Evolutionary conservation across 148 eudicot genomes (phyloP).

Genomic region (Amaranthus cruentus): DNA sequence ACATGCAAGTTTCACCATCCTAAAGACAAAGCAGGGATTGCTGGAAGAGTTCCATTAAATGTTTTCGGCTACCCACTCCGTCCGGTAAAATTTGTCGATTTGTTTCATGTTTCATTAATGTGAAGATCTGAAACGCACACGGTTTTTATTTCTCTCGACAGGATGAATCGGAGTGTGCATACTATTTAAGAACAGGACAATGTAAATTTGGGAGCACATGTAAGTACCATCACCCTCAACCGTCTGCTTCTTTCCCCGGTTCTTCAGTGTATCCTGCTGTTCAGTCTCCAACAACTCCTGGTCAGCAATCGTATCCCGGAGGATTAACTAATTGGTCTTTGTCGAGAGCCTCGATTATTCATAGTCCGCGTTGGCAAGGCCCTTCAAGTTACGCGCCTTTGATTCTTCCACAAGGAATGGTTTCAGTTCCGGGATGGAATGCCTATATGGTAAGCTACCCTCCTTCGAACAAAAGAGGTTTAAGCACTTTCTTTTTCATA

Average conservation of each 20-base stretch:
- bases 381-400: slow-evolving; percentile 78
- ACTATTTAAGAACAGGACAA: slow-evolving; percentile 88
- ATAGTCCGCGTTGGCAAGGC: slow-evolving; percentile 87
- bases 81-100: slow-evolving; percentile 43
- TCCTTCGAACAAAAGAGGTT: neutral
- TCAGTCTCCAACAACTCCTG: slow-evolving; percentile 72
- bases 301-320: slow-evolving; percentile 77
- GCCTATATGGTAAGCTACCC: slow-evolving; percentile 67
- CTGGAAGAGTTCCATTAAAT: slow-evolving; percentile 78
- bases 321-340: slow-evolving; percentile 62
- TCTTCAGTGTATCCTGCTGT: slow-evolving; percentile 84
- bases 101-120: neutral
- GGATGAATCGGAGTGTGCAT: slow-evolving; percentile 82
- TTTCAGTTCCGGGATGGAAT: slow-evolving; percentile 83
- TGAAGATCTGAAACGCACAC: neutral
- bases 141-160: slow-evolving; percentile 17
- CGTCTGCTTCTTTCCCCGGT: slow-evolving; percentile 72
- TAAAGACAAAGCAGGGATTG: slow-evolving; percentile 85
- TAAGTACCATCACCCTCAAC: slow-evolving; percentile 96
- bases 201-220: slow-evolving; percentile 95
- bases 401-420: slow-evolving; percentile 79
- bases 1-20: slow-evolving; percentile 99
- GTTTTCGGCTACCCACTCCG: slow-evolving; percentile 95
- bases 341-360: slow-evolving; percentile 67
- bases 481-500: no score